Percentiles rank a stretch among this genome's conserved stretches.
Conservation (phyloP, 176 grass and related monocot species). For the Oryza australiensis region DNA sequence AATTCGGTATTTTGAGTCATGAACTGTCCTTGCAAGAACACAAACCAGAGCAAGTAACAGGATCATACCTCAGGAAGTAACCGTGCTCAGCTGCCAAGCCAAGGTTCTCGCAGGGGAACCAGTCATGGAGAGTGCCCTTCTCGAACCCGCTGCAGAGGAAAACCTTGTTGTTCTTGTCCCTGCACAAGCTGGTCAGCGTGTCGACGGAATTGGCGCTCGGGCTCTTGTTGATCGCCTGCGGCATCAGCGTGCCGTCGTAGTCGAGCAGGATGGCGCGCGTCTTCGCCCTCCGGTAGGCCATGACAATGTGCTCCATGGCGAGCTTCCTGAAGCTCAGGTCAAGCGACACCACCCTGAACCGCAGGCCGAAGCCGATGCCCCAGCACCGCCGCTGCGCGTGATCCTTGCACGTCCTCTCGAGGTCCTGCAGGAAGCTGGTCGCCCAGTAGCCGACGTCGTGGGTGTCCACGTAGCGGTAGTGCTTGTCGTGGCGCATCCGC, state of each 20-base stretch:
- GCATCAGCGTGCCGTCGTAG: constrained; percentile 93
- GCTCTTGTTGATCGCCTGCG: constrained; percentile 71
- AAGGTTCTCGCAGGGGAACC: constrained; percentile 84
- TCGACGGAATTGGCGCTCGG: constrained; percentile 55
- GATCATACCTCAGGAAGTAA: constrained; percentile 83
- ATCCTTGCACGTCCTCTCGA: constrained; percentile 68
- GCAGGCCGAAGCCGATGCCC: constrained; percentile 83
- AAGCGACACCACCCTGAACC: constrained; percentile 82
- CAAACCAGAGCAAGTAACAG: constrained; percentile 15
- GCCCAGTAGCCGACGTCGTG: constrained; percentile 88
- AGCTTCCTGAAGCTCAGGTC: constrained; percentile 85
- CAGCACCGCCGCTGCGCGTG: constrained; percentile 61
- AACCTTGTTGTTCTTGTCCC: constrained; percentile 64
- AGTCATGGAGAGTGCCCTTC: constrained; percentile 45
- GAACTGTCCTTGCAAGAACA: background rate
- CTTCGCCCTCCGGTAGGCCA: constrained; percentile 64
- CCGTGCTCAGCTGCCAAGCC: constrained; percentile 86
- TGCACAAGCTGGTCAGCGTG: constrained; percentile 69
- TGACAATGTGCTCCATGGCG: constrained; percentile 80
- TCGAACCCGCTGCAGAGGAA: constrained; percentile 79
- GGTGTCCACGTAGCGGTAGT: constrained; percentile 75
- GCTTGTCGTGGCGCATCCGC: constrained; percentile 81
- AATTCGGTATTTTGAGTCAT: background rate
- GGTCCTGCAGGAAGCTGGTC: constrained; percentile 74
- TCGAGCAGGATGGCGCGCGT: constrained; percentile 72